Percentiles rank a stretch among this genome's conserved stretches.
Evolutionary conservation across 805 yeast genomes (phyloP).

Genomic region (Teunomyces stri): DNA sequence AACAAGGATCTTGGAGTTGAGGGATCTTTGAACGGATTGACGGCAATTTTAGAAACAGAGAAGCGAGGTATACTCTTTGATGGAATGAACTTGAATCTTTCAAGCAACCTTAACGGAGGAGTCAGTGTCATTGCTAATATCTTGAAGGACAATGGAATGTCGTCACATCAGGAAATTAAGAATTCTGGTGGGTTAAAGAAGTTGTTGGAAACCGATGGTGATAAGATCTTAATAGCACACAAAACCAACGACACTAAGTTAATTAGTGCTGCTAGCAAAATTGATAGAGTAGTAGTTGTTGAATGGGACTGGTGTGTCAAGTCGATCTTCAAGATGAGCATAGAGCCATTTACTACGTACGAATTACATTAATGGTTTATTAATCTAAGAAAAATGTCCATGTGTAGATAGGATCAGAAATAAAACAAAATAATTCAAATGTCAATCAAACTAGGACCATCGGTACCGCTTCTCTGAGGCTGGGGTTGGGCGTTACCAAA

Average conservation of each 20-base stretch:
- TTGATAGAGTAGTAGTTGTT: conserved; percentile 32
- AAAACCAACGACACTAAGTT: conserved; percentile 36
- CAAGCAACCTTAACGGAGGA: conserved; percentile 62
- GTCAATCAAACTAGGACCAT: conserved; percentile 48
- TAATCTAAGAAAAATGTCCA: neutral
- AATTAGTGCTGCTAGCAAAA: conserved; percentile 19
- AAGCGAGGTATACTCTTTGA: conserved; percentile 42
- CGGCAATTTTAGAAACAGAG: conserved; percentile 13
- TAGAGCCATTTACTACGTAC: conserved; percentile 22
- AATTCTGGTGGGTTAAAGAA: conserved; percentile 15
- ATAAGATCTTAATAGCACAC: conserved; percentile 27
- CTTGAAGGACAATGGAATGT: conserved; percentile 58
- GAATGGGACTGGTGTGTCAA: conserved; percentile 68
- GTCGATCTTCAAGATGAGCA: conserved; percentile 49
- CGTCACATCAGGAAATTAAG: conserved; percentile 21
- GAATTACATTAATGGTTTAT: conserved; percentile 6
- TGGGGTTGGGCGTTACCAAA: conserved; percentile 72
- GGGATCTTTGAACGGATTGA: conserved; percentile 17
- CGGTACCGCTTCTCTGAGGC: conserved; percentile 25
- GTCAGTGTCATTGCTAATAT: conserved; percentile 53
- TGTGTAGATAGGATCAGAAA: neutral
- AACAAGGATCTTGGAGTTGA: conserved; percentile 28
- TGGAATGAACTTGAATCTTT: conserved; percentile 51
- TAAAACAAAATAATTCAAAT: conserved; percentile 20
- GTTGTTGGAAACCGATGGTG: conserved; percentile 7